Conservation (phyloP, 805 yeast species). For the Kodamaea nitidulidarum region DNA sequence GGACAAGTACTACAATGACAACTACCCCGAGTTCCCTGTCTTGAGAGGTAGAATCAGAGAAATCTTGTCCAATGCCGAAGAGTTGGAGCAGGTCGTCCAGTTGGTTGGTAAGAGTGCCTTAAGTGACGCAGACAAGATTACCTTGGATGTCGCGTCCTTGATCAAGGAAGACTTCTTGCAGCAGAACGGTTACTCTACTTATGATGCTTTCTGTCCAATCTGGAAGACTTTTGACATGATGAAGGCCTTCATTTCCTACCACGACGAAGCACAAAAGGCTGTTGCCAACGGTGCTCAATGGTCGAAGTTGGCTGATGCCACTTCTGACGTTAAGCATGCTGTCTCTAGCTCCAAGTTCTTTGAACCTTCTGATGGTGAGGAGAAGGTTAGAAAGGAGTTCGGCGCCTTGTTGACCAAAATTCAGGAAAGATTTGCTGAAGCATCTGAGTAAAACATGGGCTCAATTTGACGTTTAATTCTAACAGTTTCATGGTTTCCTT, state of each 20-base stretch:
- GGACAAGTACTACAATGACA: slow-evolving; percentile 76
- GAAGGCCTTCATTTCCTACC: slow-evolving; percentile 87
- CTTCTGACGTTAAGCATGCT: slow-evolving; percentile 86
- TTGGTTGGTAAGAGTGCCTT: slow-evolving; percentile 97
- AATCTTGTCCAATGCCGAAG: slow-evolving; percentile 95
- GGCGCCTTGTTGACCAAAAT: slow-evolving; percentile 69
- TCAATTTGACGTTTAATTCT: slow-evolving; percentile 9
- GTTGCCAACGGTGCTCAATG: slow-evolving; percentile 90
- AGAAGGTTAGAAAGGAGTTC: slow-evolving; percentile 71
- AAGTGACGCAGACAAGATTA: slow-evolving; percentile 94
- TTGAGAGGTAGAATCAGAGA: slow-evolving; percentile 91
- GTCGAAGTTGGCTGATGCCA: slow-evolving; percentile 86
- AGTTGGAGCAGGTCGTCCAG: slow-evolving; percentile 98
- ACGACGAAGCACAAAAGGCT: slow-evolving; percentile 97
- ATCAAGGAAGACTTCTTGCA: slow-evolving; percentile 98
- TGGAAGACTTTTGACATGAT: slow-evolving; percentile 99
- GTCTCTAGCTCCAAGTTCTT: slow-evolving; percentile 94
- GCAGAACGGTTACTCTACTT: slow-evolving; percentile 97
- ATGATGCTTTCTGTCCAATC: slow-evolving; percentile 98
- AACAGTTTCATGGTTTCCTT: slow-evolving; percentile 10
- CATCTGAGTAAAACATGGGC: slow-evolving; percentile 62
- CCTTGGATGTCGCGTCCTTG: slow-evolving; percentile 85
- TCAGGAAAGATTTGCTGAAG: slow-evolving; percentile 91
- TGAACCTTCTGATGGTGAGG: slow-evolving; percentile 91
- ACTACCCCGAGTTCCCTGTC: slow-evolving; percentile 86